Conservation (phyloP, 176 grass and related monocot species). For the Oryza longistaminata region DNA sequence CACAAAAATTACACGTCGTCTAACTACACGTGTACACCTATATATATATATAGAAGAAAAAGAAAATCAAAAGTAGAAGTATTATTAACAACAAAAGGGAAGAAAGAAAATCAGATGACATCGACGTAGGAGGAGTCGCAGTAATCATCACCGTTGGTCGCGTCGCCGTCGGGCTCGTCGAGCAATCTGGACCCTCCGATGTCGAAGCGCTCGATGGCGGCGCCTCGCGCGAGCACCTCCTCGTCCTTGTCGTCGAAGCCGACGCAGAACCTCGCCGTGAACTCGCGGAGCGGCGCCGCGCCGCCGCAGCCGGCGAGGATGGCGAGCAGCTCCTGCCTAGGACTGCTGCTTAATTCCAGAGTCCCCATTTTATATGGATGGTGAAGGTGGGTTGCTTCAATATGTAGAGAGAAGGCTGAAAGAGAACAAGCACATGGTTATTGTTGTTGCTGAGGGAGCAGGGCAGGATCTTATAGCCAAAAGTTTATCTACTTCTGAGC, state of each 20-base stretch:
- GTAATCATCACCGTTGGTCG: background rate
- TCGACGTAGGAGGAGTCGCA: slow-evolving; percentile 51
- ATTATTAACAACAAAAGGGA: background rate
- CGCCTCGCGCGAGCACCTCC: slow-evolving; percentile 32
- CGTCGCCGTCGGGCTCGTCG: slow-evolving; percentile 29
- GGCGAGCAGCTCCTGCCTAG: slow-evolving; percentile 49
- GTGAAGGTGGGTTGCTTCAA: slow-evolving; percentile 84
- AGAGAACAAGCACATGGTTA: slow-evolving; percentile 95
- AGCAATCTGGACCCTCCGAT: slow-evolving; percentile 55
- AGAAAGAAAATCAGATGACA: slow-evolving; percentile 47
- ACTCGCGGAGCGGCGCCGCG: slow-evolving; percentile 9
- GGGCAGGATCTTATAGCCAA: slow-evolving; percentile 92
- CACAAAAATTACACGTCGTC: background rate
- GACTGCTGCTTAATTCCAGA: slow-evolving; percentile 98
- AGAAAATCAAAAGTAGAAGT: background rate
- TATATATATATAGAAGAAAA: background rate
- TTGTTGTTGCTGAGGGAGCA: slow-evolving; percentile 93
- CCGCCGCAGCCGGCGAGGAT: slow-evolving; percentile 48
- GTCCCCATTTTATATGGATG: slow-evolving; percentile 94
- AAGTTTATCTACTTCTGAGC: slow-evolving; percentile 48
- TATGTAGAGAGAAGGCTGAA: slow-evolving; percentile 83
- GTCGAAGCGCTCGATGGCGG: slow-evolving; percentile 42
- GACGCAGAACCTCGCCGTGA: slow-evolving; percentile 61
- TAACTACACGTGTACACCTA: background rate
- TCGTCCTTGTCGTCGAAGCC: slow-evolving; percentile 58